Evolutionary conservation across 371 early-diverging fungal genomes (phyloP).

Genomic region (Gilbertella persicaria): DNA sequence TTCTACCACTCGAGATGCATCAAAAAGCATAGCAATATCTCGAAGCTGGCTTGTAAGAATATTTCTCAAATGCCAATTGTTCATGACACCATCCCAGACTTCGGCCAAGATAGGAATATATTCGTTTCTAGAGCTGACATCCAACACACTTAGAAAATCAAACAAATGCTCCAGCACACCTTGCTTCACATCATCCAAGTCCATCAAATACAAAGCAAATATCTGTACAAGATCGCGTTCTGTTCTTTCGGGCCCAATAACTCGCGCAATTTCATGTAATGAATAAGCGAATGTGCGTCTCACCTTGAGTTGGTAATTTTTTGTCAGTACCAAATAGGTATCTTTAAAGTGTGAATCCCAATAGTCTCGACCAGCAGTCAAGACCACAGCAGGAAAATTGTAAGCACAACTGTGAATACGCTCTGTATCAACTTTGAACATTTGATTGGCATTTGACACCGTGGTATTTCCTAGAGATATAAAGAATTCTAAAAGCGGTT

Average conservation of each 20-base stretch:
- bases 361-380: conserved; percentile 47
- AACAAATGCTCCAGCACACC: conserved; percentile 51
- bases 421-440: conserved; percentile 41
- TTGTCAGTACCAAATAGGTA: conserved; percentile 36
- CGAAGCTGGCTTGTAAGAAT: conserved; percentile 42
- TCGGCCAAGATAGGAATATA: conserved; percentile 44
- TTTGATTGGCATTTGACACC: conserved; percentile 26
- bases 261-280: conserved; percentile 50
- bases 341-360: conserved; percentile 46
- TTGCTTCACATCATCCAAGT: conserved; percentile 54
- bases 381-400: conserved; percentile 55
- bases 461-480: conserved; percentile 37
- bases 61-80: conserved; percentile 52
- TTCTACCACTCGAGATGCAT: conserved; percentile 37
- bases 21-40: conserved; percentile 36
- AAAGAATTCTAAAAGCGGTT: conserved; percentile 40
- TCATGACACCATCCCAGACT: conserved; percentile 51
- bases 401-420: conserved; percentile 52
- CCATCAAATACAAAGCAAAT: conserved; percentile 52
- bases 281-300: conserved; percentile 53
- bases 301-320: conserved; percentile 48
- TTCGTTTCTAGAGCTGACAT: conserved; percentile 36
- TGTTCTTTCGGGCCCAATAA: conserved; percentile 53
- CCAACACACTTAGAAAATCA: conserved; percentile 46
- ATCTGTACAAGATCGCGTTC: conserved; percentile 53